Percentiles rank a stretch among this genome's conserved stretches.
phyloP scores from a whole-genome alignment of 164 flowering plant species.

The Protea cynaroides region DNA sequence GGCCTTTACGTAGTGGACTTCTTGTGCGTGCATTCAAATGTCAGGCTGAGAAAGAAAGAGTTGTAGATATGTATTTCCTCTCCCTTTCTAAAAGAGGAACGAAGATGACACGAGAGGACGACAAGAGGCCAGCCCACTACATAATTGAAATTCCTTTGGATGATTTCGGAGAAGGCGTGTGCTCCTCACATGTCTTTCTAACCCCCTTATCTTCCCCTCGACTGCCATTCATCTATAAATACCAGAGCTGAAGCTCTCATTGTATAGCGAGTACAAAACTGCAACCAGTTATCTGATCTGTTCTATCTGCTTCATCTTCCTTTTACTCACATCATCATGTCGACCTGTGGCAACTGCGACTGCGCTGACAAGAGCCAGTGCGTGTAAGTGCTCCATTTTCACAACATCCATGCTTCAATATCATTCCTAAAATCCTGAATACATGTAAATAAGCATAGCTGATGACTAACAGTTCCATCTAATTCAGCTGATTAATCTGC shows the following conservation, averaged over 20 bases:
- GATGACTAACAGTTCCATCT: too few species aligned
- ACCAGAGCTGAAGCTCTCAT: not conserved
- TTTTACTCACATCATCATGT: constrained; percentile 28
- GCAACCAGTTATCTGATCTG: too few species aligned
- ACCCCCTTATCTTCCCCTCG: not conserved
- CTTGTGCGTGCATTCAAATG: too few species aligned
- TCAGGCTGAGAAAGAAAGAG: too few species aligned
- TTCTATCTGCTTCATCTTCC: not conserved
- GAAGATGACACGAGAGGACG: constrained; percentile 42
- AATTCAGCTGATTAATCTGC: not conserved
- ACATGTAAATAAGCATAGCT: constrained; percentile 21
- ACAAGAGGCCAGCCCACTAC: constrained; percentile 14
- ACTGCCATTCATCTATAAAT: constrained; percentile 29
- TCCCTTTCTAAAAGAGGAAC: constrained; percentile 4
- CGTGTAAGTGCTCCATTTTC: constrained; percentile 78
- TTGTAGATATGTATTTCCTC: not conserved
- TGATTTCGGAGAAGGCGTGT: constrained; percentile 23
- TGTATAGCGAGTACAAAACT: not conserved
- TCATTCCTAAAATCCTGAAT: too few species aligned
- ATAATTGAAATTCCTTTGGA: constrained; percentile 35
- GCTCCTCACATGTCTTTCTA: constrained; percentile 20
- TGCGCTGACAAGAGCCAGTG: too few species aligned
- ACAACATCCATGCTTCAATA: too few species aligned
- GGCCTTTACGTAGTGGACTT: too few species aligned
- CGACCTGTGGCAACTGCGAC: too few species aligned